Evolutionary conservation across 1,284 basidiomycete species (phyloP), one percentile per base, ranked within the genome.

Genomic region (Cystobasidium pallidum): DNA sequence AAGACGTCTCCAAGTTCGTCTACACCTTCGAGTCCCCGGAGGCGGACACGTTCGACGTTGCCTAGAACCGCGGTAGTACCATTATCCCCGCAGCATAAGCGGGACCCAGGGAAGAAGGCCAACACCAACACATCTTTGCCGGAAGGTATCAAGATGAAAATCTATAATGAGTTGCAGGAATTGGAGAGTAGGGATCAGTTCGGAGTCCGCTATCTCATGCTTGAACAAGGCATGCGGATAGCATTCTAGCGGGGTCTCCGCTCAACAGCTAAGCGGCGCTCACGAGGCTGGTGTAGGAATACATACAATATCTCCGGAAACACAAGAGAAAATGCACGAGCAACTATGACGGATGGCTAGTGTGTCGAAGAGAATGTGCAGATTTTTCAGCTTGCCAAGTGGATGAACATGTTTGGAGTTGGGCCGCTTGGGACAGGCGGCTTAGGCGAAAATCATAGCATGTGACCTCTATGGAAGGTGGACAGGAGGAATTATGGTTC

Each of bases 201-300:
- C 19, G 68, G 68, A 24, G 68, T 64, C 10, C 45, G 51, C 2
- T 71, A 62, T 57, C 32, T 71, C 28, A 71, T 71, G 49, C 47
- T 71, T 28, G 68, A 71, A 39, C 68, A 71, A 57, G 68, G 68
- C 8, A 71, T 71, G 68, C 68, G 68, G 15, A 55, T 71, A 64
- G 59, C 57, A 30, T 30, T 43, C 32, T 64, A 57, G 32, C 3
- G 43, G 43, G 4, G 7, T 3, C 6, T 6, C 11, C 6, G n/a
- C 15, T n/a, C 15, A 45, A 45, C 7, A 17, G n/a, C 7, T 3
- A 17, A 19, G 11, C n/a, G 15, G 11, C 3, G 43, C 43, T 45
- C 11, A 15, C 43, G 8, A 45, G 43, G 3, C 3, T 19, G 19
- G n/a, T n/a, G n/a, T n/a, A n/a, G n/a, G n/a, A n/a, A n/a, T n/a